Evolutionary conservation across 352 stramenopile genomes (phyloP).

Genomic region (Phytophthora hybrid): DNA sequence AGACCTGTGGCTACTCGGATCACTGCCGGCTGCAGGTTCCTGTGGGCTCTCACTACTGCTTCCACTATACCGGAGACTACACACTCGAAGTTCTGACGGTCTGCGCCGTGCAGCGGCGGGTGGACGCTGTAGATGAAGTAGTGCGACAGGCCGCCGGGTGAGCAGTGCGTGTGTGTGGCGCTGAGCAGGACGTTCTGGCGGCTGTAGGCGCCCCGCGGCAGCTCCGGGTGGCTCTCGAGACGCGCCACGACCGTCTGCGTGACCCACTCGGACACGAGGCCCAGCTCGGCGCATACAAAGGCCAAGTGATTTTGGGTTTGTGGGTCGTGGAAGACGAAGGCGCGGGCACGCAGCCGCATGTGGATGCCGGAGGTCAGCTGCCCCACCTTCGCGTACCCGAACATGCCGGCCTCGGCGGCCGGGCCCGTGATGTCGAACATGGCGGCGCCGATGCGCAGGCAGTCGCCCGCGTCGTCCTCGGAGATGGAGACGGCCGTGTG

Average conservation of each 20-base stretch:
- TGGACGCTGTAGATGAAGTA: conserved; percentile 94
- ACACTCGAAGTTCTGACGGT: conserved; percentile 90
- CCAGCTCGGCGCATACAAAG: conserved; percentile 91
- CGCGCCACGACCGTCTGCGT: conserved; percentile 79
- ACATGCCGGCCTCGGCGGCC: conserved; percentile 87
- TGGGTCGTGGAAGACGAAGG: conserved; percentile 77
- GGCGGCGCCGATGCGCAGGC: conserved; percentile 68
- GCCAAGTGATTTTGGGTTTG: conserved; percentile 51
- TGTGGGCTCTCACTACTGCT: conserved; percentile 80
- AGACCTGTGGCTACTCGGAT: conserved; percentile 70
- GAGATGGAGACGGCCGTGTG: conserved; percentile 30
- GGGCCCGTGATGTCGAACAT: conserved; percentile 90
- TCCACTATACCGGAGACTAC: conserved; percentile 91
- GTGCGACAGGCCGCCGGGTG: conserved; percentile 90
- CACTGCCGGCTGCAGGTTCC: conserved; percentile 72
- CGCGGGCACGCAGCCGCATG: conserved; percentile 84
- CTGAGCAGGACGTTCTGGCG: conserved; percentile 89
- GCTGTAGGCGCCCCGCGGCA: conserved; percentile 60
- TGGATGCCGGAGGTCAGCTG: conserved; percentile 87
- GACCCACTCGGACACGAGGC: conserved; percentile 91
- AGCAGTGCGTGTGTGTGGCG: conserved; percentile 94
- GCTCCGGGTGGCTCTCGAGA: conserved; percentile 55
- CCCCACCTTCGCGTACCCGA: conserved; percentile 84
- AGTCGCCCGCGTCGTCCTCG: background rate
- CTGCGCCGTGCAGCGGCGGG: conserved; percentile 71